Percentiles rank a stretch among this genome's conserved stretches.
Conservation (phyloP, 2,329 filamentous ascomycete genomes). For the Huntiella abstrusa region DNA sequence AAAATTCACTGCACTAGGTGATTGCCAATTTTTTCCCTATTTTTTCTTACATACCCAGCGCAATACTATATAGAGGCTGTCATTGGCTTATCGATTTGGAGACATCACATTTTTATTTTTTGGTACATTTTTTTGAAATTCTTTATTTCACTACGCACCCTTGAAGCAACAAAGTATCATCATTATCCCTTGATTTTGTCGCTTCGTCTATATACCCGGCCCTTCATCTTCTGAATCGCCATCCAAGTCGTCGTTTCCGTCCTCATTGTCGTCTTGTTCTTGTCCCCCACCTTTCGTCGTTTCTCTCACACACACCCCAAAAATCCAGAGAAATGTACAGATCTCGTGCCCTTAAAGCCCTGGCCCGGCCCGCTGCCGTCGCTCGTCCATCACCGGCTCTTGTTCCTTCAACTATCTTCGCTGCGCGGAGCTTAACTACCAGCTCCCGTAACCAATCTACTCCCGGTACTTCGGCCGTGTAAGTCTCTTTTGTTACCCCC, state of each 20-base stretch:
- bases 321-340: conserved; percentile 6
- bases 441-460: conserved; percentile 13
- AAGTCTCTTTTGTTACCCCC: conserved; percentile 8
- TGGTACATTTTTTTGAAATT: too few species aligned
- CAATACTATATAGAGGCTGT: too few species aligned
- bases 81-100: too few species aligned
- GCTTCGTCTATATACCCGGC: background rate
- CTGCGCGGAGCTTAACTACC: conserved; percentile 5
- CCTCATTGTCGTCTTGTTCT: background rate
- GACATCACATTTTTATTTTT: too few species aligned
- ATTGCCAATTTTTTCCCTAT: too few species aligned
- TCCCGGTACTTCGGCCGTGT: conserved; percentile 4
- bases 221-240: background rate
- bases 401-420: conserved; percentile 12
- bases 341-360: conserved; percentile 10
- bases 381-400: conserved; percentile 8
- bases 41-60: too few species aligned
- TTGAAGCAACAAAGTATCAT: background rate
- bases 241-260: background rate
- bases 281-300: background rate
- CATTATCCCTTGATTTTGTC: background rate
- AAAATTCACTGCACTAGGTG: too few species aligned
- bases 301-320: background rate
- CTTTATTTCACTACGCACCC: background rate
- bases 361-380: conserved; percentile 7